Conservation (phyloP, 192 early-diverging fungal genomes). For the Coemansia asiatica region DNA sequence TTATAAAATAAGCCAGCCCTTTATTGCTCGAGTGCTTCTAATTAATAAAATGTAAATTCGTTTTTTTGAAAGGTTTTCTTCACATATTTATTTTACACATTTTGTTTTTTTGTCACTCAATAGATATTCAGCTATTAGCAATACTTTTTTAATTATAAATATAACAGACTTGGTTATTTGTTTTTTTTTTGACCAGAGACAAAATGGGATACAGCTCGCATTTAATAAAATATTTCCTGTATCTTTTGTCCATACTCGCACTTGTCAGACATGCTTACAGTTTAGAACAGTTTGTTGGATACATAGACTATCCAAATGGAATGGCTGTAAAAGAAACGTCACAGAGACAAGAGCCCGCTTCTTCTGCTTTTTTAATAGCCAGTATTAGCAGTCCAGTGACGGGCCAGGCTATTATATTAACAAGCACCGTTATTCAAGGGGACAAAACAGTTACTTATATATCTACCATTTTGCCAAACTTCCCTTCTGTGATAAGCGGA, state of each 20-base stretch:
- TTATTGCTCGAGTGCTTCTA: too few species aligned
- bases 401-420: neutral
- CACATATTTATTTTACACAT: too few species aligned
- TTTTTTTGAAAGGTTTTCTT: too few species aligned
- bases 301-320: slow-evolving; percentile 8
- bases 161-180: too few species aligned
- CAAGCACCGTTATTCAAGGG: neutral
- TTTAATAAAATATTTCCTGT: neutral
- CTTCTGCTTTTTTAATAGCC: neutral
- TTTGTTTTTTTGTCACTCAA: too few species aligned
- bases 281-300: neutral
- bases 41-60: too few species aligned
- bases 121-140: too few species aligned
- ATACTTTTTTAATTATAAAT: neutral
- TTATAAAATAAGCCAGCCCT: too few species aligned
- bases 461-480: neutral
- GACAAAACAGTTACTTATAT: neutral
- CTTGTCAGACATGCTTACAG: neutral
- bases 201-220: neutral
- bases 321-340: slow-evolving; percentile 25
- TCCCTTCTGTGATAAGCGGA: neutral
- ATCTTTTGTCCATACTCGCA: neutral
- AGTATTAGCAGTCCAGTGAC: neutral
- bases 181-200: neutral
- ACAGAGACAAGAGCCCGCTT: too few species aligned